These are phyloP conservation scores for Fusarium denticulatum DNA, from an alignment of 2,329 filamentous ascomycete species.

Conservation along the genomic window DNA sequence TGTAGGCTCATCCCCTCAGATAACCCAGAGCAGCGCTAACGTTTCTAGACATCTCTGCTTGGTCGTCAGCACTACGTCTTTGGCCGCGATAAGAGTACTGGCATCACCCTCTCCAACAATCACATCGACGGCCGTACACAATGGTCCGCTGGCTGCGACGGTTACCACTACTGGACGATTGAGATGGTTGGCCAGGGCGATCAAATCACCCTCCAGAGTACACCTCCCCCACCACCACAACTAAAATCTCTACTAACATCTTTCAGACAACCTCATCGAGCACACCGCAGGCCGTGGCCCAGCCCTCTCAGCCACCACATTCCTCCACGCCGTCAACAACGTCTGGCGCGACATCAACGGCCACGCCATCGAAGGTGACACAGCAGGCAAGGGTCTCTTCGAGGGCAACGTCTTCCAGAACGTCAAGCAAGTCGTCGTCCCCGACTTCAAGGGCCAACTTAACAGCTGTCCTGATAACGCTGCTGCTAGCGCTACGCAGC, in stretches of 20 bases:
- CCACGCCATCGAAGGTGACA: conserved; percentile 43
- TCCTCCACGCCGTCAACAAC: conserved; percentile 47
- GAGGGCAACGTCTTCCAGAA: conserved; percentile 43
- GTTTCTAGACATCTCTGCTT: conserved; percentile 6
- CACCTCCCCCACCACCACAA: rapidly evolving
- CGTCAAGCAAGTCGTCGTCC: conserved; percentile 31
- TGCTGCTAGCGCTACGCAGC: conserved; percentile 17
- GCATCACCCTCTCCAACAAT: conserved; percentile 58
- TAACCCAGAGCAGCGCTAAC: rapidly evolving
- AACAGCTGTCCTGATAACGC: conserved; percentile 39
- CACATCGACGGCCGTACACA: conserved; percentile 55
- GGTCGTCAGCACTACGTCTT: conserved; percentile 33
- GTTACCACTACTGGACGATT: conserved; percentile 57
- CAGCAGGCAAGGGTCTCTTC: conserved; percentile 38
- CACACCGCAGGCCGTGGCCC: conserved; percentile 42
- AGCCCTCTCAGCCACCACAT: conserved; percentile 41
- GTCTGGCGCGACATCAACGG: conserved; percentile 43
- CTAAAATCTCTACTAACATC: not conserved
- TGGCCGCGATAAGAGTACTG: conserved; percentile 37
- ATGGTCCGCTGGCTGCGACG: conserved; percentile 56
- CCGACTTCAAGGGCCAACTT: conserved; percentile 37
- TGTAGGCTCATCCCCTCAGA: not conserved
- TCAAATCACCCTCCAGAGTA: conserved; percentile 10
- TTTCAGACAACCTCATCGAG: conserved; percentile 18
- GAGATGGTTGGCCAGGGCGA: conserved; percentile 28